Conservation (phyloP, 345 rosid species). For the Gossypioides kirkii region DNA sequence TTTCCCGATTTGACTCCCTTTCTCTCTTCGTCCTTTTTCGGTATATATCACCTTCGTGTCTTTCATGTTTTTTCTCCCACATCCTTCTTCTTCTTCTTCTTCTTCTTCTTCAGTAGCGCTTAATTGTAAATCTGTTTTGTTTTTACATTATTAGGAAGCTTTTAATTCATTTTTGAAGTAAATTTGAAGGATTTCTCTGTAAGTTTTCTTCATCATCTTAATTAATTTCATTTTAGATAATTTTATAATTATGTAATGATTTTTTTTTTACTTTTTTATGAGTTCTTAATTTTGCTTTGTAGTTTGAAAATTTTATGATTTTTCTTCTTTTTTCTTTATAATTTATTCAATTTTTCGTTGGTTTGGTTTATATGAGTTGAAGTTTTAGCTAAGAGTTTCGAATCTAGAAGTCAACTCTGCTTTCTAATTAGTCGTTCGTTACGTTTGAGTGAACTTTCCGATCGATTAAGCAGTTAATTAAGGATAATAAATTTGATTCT, state of each 20-base stretch:
- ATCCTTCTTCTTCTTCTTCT: background rate
- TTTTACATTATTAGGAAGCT: background rate
- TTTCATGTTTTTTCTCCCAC: background rate
- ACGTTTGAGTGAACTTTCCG: background rate
- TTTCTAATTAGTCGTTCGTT: background rate
- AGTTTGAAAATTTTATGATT: background rate
- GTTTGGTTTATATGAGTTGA: background rate
- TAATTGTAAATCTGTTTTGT: background rate
- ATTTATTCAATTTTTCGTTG: background rate
- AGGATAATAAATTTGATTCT: background rate
- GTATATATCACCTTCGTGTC: background rate
- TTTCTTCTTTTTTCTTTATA: background rate
- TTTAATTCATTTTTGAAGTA: conserved; percentile 9
- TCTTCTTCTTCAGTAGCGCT: background rate
- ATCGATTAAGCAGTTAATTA: background rate
- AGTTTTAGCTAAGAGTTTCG: background rate
- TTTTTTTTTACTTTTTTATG: background rate
- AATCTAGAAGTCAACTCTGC: conserved; percentile 1
- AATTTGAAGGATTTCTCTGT: conserved; percentile 22
- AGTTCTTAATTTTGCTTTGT: background rate
- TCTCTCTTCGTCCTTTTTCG: background rate
- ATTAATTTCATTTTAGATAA: background rate
- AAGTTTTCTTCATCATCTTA: background rate
- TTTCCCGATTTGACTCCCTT: background rate
- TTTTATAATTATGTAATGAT: background rate